Base-by-base conservation (phyloP, 176 grass and related monocot genomes). In the Lolium multiflorum region DNA sequence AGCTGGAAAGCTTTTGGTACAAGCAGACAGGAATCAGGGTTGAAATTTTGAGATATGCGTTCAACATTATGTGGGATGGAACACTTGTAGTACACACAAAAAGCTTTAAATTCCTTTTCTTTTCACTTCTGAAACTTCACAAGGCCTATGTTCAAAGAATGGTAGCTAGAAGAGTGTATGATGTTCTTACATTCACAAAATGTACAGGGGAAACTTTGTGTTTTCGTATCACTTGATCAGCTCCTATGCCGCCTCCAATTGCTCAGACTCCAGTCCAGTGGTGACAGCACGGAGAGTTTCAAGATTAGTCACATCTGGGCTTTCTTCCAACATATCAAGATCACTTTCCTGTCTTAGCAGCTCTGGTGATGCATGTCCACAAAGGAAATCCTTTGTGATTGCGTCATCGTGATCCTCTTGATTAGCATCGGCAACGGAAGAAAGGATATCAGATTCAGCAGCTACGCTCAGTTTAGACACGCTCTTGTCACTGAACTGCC, bases 401-500 rank as follows among this genome's bases (percentile, higher is more conserved):
- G n/a, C 15, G 0, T 67, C 85, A 24, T 67, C 75, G 5, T 20
- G 59, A 50, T 81, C 79, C 70, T 90, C 88, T 47, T 49, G 83
- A n/a, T 90, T 83, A 9, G 64, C 64, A 8, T 66, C 6, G 12
- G 60, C 39, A 1, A 43, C 75, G 0, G 85, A 84, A 75, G 89
- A 91, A 26, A 79, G 22, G 7, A 41, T 83, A 76, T 83, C 84
- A n/a, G 83, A 82, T 47, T 90, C 88, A 46, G 88, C 48, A 48
- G 81, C 83, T 1, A 44, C 7, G 43, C 77, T 81, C 50, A 77
- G 13, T 79, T 81, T 90, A 3, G 85, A 90, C 54, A 82, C 83
- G 16, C 86, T 89, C 85, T 87, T 66, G 31, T 86, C 83, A 3
- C 91, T 91, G 80, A 88, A 83, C 71, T 92, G 90, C 78, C 85